These are phyloP conservation scores for Strobilomyces dryophilus DNA, from an alignment of 768 basidiomycete genomes.

Conservation along the genomic window DNA sequence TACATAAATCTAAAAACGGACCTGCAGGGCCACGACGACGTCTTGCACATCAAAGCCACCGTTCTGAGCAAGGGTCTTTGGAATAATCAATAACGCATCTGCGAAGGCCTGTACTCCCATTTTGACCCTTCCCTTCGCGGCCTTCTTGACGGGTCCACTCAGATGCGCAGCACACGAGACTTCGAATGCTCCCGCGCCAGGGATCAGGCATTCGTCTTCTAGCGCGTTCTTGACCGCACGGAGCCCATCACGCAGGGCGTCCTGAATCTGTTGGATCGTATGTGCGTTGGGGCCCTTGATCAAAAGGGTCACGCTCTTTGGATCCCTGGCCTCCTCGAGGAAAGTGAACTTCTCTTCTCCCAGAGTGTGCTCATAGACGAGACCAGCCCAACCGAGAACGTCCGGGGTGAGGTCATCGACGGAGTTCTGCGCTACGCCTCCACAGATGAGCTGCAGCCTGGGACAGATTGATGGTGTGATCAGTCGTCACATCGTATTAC, in stretches of 20 bases:
- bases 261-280: slow-evolving; percentile 94
- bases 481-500: slow-evolving; percentile 28
- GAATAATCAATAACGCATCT: slow-evolving; percentile 90
- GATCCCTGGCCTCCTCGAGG: slow-evolving; percentile 92
- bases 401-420: slow-evolving; percentile 93
- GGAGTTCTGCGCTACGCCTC: slow-evolving; percentile 95
- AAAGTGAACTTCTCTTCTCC: slow-evolving; percentile 99
- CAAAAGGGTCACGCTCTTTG: slow-evolving; percentile 91
- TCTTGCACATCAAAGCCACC: slow-evolving; percentile 98
- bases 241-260: slow-evolving; percentile 95
- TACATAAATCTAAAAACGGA: slow-evolving; percentile 26
- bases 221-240: slow-evolving; percentile 95
- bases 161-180: slow-evolving; percentile 87
- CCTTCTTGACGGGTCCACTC: slow-evolving; percentile 71
- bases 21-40: slow-evolving; percentile 86
- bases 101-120: slow-evolving; percentile 98
- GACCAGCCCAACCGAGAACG: slow-evolving; percentile 93
- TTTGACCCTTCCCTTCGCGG: slow-evolving; percentile 90
- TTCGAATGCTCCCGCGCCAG: slow-evolving; percentile 98
- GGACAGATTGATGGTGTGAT: slow-evolving; percentile 5
- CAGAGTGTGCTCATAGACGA: slow-evolving; percentile 98
- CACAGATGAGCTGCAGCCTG: slow-evolving; percentile 90
- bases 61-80: slow-evolving; percentile 94
- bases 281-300: slow-evolving; percentile 98
- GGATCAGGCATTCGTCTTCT: slow-evolving; percentile 84